These are phyloP conservation scores for Phytopythium delawarense DNA, from an alignment of 352 stramenopile genomes.

Conservation along the genomic window DNA sequence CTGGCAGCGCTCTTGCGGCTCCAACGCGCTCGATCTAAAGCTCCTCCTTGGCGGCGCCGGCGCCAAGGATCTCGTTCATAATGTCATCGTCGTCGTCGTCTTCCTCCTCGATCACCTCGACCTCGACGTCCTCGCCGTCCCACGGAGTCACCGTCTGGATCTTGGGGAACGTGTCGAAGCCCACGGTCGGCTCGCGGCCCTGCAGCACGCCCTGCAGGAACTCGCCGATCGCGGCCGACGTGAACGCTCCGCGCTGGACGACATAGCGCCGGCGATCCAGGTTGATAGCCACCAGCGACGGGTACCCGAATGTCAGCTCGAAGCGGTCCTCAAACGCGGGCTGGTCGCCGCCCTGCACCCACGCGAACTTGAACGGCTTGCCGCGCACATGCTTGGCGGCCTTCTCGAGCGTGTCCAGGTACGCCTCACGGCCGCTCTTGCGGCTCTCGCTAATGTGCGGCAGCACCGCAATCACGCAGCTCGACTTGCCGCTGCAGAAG, in stretches of 20 bases:
- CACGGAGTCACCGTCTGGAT: conserved; percentile 67
- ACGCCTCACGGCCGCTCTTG: conserved; percentile 77
- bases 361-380: conserved; percentile 91
- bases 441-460: conserved; percentile 88
- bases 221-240: conserved; percentile 52
- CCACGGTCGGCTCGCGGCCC: conserved; percentile 57
- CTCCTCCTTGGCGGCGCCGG: conserved; percentile 62
- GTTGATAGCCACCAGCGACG: conserved; percentile 87
- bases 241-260: conserved; percentile 76
- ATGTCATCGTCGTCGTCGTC: conserved; percentile 87
- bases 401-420: conserved; percentile 78
- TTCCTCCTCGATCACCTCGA: conserved; percentile 71
- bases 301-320: conserved; percentile 90
- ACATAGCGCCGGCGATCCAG: conserved; percentile 82
- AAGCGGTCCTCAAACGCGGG: conserved; percentile 78
- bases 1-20: background rate
- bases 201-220: conserved; percentile 76
- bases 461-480: conserved; percentile 87
- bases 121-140: conserved; percentile 79
- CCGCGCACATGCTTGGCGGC: conserved; percentile 83
- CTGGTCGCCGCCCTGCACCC: conserved; percentile 89
- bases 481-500: conserved; percentile 84
- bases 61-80: conserved; percentile 78
- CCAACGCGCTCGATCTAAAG: conserved; percentile 34
- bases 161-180: conserved; percentile 52